Conservation (phyloP, 495 filamentous ascomycete genomes). For the Bombardia bombarda region DNA sequence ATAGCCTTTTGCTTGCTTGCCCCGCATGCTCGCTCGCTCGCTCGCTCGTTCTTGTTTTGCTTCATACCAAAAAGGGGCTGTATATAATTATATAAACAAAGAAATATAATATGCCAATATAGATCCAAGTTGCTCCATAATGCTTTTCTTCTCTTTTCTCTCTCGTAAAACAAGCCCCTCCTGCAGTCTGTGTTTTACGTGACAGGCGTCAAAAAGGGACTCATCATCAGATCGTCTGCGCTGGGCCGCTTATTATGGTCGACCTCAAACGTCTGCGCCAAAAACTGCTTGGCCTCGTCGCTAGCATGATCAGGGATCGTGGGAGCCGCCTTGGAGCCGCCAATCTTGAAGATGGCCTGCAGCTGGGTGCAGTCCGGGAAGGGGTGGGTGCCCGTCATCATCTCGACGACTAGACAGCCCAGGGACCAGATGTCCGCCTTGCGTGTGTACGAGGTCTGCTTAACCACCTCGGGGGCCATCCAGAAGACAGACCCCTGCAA, state of each 20-base stretch:
- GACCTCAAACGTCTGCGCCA: slow-evolving; percentile 86
- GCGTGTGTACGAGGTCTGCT: slow-evolving; percentile 93
- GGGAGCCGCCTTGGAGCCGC: slow-evolving; percentile 74
- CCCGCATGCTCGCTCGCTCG: too few relatives aligned
- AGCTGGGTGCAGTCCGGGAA: slow-evolving; percentile 96
- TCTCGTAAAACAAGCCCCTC: too few relatives aligned
- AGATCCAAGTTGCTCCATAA: too few relatives aligned
- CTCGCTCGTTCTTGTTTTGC: too few relatives aligned
- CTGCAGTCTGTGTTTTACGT: too few relatives aligned
- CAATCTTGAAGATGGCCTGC: slow-evolving; percentile 98
- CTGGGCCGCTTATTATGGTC: slow-evolving; percentile 87
- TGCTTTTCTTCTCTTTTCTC: too few relatives aligned
- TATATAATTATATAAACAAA: too few relatives aligned
- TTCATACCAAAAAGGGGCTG: too few relatives aligned
- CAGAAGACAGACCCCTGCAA: slow-evolving; percentile 97
- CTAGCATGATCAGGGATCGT: slow-evolving; percentile 84
- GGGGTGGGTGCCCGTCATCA: slow-evolving; percentile 95
- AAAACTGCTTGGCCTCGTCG: slow-evolving; percentile 75
- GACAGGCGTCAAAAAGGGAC: slow-evolving; percentile 65
- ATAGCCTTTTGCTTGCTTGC: too few relatives aligned
- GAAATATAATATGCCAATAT: too few relatives aligned
- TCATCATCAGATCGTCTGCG: slow-evolving; percentile 79
- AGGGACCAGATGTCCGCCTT: slow-evolving; percentile 99
- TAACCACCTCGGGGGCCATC: slow-evolving; percentile 99
- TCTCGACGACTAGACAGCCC: slow-evolving; percentile 94